These are phyloP conservation scores for Erythrophleum fordii DNA, from an alignment of 306 rosid species.

Conservation along the genomic window DNA sequence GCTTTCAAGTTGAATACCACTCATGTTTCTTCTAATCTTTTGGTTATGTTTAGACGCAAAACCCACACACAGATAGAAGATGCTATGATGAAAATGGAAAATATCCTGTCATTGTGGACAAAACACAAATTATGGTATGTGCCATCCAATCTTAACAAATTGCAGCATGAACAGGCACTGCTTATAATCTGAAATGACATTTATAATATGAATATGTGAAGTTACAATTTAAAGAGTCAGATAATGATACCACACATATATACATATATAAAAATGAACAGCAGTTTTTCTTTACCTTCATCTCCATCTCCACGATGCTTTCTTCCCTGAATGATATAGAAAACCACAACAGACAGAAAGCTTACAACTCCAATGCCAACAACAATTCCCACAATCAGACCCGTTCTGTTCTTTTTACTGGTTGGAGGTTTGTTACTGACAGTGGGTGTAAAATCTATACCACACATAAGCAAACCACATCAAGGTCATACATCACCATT, in stretches of 20 bases:
- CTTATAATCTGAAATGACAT: constrained; percentile 2
- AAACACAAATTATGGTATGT: background rate
- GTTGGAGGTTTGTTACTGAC: constrained; percentile 63
- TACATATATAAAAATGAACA: background rate
- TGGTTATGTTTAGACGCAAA: background rate
- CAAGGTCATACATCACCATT: background rate
- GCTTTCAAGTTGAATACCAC: background rate
- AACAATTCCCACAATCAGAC: constrained; percentile 62
- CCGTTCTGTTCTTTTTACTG: constrained; percentile 50
- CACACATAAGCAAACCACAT: constrained; percentile 29
- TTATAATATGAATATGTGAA: background rate
- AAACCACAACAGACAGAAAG: constrained; percentile 44
- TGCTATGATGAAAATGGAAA: background rate
- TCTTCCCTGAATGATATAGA: constrained; percentile 51
- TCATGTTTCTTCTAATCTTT: background rate
- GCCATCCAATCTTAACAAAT: background rate
- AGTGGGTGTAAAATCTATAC: constrained; percentile 65
- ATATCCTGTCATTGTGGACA: background rate
- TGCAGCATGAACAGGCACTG: background rate
- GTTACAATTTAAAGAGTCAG: constrained; percentile 8
- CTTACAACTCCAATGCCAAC: constrained; percentile 62
- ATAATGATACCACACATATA: background rate
- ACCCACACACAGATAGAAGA: background rate
- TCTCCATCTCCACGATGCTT: constrained; percentile 40
- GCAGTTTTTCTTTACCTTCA: constrained; percentile 56